Conservation (phyloP, 768 basidiomycete genomes). For the Serpula lacrymans region DNA sequence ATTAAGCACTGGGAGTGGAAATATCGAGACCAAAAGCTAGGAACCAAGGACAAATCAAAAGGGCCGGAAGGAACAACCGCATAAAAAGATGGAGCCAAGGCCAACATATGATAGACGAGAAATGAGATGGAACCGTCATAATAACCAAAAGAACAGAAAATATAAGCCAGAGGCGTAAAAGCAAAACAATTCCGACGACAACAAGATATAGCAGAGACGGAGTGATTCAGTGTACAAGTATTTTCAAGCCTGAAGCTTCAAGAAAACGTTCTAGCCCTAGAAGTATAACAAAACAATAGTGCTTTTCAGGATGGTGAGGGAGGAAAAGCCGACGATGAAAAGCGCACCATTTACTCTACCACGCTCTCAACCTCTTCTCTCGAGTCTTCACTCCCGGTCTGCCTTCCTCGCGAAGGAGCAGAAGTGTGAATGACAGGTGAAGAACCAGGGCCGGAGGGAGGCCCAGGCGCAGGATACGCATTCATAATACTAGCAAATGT, state of each 20-base stretch:
- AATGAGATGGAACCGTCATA: not conserved
- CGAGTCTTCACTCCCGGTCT: too few relatives aligned
- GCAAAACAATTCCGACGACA: slow-evolving; percentile 1
- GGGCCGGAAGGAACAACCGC: not conserved
- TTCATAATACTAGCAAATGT: slow-evolving; percentile 71
- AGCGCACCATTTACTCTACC: too few relatives aligned
- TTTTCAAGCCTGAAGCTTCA: too few relatives aligned
- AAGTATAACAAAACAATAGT: too few relatives aligned
- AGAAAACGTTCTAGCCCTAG: too few relatives aligned
- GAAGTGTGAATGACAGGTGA: too few relatives aligned
- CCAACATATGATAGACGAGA: not conserved
- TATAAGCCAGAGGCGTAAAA: slow-evolving; percentile 2
- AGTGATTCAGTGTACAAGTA: not conserved
- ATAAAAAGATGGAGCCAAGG: too few relatives aligned
- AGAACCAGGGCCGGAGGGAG: too few relatives aligned
- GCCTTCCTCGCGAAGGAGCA: too few relatives aligned
- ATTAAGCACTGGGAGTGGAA: not conserved
- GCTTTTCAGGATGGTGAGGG: too few relatives aligned
- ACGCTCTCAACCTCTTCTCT: too few relatives aligned
- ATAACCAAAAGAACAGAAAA: not conserved
- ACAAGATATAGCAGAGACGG: slow-evolving; percentile 2
- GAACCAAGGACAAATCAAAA: not conserved
- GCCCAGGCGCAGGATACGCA: slow-evolving; percentile 53
- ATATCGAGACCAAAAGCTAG: not conserved
- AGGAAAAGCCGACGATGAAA: too few relatives aligned